Evolutionary conservation across 1,139 yeast species (phyloP), one percentile per base, ranked within the genome.

Genomic region (Pichia sp.): DNA sequence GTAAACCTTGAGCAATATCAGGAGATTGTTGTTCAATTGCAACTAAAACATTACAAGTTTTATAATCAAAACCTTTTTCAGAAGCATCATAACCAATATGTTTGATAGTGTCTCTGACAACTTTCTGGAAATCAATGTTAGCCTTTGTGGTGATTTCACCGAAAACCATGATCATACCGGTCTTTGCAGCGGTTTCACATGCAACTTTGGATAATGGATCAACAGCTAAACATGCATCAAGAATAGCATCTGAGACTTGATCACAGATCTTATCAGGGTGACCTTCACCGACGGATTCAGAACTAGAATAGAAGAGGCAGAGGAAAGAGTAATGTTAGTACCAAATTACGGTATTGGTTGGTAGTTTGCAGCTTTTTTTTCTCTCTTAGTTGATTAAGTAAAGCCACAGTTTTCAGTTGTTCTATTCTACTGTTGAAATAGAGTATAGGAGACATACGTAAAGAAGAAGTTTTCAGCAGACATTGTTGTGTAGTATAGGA

Each of bases 211-310:
- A 91, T 60, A 85, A 77, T 52, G 98, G 98, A 68, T 91, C 99
- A 57, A 74, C 94, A 49, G 85, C 79, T 58, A 91, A 74, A 76
- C 97, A 91, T 58, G 98, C 99, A 63, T 91, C 99, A 60, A 91
- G 77, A 61, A 91, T 86, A 60, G 98, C 98, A 64, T 93, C 98
- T 43, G 95, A 84, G 53, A 93, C 96, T 74, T 91, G 99, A 70
- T 91, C 98, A 72, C 98, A 91, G 72, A 91, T 93, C 81, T 91
- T 91, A 67, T 91, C 98, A 64, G 98, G 97, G 79, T 91, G 97
- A 63, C 97, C 97, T 70, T 86, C 96, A 72, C 96, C 96, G 58
- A 86, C 96, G 55, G 96, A 86, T 74, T 91, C 98, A 56, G 97
- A 89, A 44, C 58, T 96, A 84, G 66, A 85, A 84, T 60, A 85